Percentiles rank a stretch among this genome's conserved stretches.
These are phyloP conservation scores for Remersonia thermophila DNA, from an alignment of 2,329 filamentous ascomycete genomes.

Conservation along the genomic window DNA sequence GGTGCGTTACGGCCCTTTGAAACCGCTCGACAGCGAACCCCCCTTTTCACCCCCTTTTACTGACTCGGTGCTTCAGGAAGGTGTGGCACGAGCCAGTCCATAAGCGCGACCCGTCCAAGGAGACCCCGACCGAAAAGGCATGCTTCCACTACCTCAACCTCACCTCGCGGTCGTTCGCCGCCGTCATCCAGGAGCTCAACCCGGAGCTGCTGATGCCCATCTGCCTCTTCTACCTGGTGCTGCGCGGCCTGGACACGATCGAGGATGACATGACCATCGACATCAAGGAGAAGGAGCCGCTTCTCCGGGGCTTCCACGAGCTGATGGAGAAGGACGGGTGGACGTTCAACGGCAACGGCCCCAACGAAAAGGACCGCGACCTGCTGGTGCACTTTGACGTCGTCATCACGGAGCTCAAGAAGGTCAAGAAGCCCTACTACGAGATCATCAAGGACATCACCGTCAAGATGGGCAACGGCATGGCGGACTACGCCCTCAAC, in stretches of 20 bases:
- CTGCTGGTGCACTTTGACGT: conserved; percentile 86
- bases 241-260: conserved; percentile 92
- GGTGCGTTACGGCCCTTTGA: conserved; percentile 52
- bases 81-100: conserved; percentile 94
- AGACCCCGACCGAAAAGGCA: conserved; percentile 58
- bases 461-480: conserved; percentile 90
- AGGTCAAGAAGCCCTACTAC: conserved; percentile 73
- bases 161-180: conserved; percentile 85
- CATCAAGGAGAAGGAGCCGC: conserved; percentile 67
- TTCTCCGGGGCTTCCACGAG: conserved; percentile 71
- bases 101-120: conserved; percentile 62
- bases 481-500: conserved; percentile 89
- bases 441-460: conserved; percentile 88
- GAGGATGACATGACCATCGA: conserved; percentile 96
- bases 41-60: conserved; percentile 13
- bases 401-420: conserved; percentile 75
- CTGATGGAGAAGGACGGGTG: conserved; percentile 74
- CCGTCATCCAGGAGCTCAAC: conserved; percentile 92
- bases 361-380: conserved; percentile 87
- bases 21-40: neutral
- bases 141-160: conserved; percentile 79
- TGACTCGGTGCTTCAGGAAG: conserved; percentile 52
- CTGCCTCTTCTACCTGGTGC: conserved; percentile 80
- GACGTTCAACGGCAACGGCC: conserved; percentile 76
- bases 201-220: conserved; percentile 85